These are phyloP conservation scores for Aspergillus caelatus DNA, from an alignment of 2,329 filamentous ascomycete species.

Conservation along the genomic window DNA sequence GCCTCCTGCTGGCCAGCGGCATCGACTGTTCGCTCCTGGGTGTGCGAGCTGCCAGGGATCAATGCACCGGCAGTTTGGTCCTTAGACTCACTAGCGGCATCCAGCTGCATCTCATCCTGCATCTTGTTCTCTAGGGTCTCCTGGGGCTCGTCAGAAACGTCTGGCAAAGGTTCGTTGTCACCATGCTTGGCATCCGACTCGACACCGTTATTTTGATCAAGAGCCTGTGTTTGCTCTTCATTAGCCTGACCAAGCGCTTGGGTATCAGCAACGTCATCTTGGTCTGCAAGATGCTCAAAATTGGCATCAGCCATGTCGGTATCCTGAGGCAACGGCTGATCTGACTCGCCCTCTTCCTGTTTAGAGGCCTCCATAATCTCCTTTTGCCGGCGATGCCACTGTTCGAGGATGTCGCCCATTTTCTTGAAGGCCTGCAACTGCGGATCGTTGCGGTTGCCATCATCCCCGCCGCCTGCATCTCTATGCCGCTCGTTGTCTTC, in stretches of 20 bases:
- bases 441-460: constrained; percentile 39
- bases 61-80: constrained; percentile 53
- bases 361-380: constrained; percentile 71
- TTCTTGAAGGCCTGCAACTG: constrained; percentile 83
- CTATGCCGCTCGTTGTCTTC: constrained; percentile 41
- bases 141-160: constrained; percentile 46
- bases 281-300: constrained; percentile 89
- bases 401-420: constrained; percentile 86
- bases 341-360: constrained; percentile 53
- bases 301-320: constrained; percentile 78
- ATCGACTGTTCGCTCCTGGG: constrained; percentile 29
- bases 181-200: constrained; percentile 64
- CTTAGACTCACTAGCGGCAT: constrained; percentile 36
- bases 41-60: constrained; percentile 53
- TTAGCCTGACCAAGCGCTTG: constrained; percentile 89
- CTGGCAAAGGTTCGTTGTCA: constrained; percentile 61
- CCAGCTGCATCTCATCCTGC: constrained; percentile 49
- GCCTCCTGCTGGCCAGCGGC: constrained; percentile 45
- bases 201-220: constrained; percentile 88
- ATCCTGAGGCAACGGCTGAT: constrained; percentile 58
- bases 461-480: constrained; percentile 41
- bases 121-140: constrained; percentile 49
- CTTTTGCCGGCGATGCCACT: constrained; percentile 85
- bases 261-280: constrained; percentile 78
- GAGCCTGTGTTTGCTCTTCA: constrained; percentile 80